Evolutionary conservation across 2,329 filamentous ascomycete genomes (phyloP).

Genomic region (Intubia oerlemansii): DNA sequence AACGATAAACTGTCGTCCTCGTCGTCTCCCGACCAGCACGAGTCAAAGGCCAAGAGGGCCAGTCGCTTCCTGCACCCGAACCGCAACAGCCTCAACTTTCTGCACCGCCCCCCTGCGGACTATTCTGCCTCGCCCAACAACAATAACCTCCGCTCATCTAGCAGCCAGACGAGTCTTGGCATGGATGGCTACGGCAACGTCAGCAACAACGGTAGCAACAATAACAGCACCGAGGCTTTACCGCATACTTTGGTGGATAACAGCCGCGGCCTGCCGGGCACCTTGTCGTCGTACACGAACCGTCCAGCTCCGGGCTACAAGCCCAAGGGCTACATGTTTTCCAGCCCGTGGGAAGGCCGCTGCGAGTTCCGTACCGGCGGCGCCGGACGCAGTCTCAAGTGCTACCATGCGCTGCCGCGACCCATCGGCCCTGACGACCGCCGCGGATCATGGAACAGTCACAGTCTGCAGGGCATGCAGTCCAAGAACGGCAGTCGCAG

Average conservation of each 20-base stretch:
- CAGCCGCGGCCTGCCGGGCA: too few relatives aligned
- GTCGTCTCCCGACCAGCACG: too few relatives aligned
- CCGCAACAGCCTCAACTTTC: neutral
- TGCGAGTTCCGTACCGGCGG: conserved; percentile 71
- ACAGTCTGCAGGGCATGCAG: conserved; percentile 15
- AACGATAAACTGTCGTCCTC: neutral
- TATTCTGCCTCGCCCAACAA: neutral
- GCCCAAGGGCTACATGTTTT: conserved; percentile 52
- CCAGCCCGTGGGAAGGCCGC: conserved; percentile 66
- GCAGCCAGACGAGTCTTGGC: too few relatives aligned
- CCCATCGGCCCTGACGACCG: neutral
- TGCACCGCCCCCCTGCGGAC: neutral
- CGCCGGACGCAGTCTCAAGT: conserved; percentile 53
- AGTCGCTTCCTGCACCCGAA: too few relatives aligned
- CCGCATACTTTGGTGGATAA: too few relatives aligned
- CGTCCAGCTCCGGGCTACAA: conserved; percentile 14
- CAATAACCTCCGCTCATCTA: neutral
- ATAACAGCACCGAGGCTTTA: too few relatives aligned
- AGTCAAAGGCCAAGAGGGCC: too few relatives aligned
- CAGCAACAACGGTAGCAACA: too few relatives aligned
- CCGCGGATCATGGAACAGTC: neutral
- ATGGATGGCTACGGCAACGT: too few relatives aligned
- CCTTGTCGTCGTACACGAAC: conserved; percentile 4
- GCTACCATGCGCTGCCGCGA: conserved; percentile 42
- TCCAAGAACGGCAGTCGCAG: conserved; percentile 10